Percentiles rank a stretch among this genome's conserved stretches.
phyloP scores from a whole-genome alignment of 1,284 basidiomycete genomes.

The Trichosporon inkin region DNA sequence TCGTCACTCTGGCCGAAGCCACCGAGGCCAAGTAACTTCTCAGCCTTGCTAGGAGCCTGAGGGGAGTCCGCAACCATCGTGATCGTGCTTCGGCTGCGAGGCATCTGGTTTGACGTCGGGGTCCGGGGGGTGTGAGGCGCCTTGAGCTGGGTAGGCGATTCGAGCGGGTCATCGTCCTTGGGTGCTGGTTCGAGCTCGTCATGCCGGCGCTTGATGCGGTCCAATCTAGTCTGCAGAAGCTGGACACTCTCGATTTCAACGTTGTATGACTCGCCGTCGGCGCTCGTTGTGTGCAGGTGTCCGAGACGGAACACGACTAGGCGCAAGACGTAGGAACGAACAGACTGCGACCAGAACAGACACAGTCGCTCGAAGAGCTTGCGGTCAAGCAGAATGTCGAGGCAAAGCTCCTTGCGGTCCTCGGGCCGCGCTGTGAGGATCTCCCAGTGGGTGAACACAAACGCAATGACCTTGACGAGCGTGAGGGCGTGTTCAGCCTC shows the following conservation, averaged over 20 bases:
- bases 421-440: constrained; percentile 50
- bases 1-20: constrained; percentile 17
- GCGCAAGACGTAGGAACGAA: constrained; percentile 52
- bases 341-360: constrained; percentile 54
- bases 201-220: constrained; percentile 52
- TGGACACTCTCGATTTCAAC: constrained; percentile 51
- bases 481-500: constrained; percentile 55
- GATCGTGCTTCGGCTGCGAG: constrained; percentile 48
- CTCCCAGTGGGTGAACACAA: constrained; percentile 55
- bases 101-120: constrained; percentile 28
- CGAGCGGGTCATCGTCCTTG: background rate
- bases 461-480: constrained; percentile 53
- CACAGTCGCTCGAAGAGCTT: constrained; percentile 52
- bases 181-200: constrained; percentile 49
- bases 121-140: constrained; percentile 18
- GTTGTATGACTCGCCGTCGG: constrained; percentile 39
- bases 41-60: constrained; percentile 34
- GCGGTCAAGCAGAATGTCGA: constrained; percentile 51
- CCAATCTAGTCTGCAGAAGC: constrained; percentile 52
- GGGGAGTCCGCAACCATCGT: constrained; percentile 48
- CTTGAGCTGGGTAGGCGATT: constrained; percentile 13
- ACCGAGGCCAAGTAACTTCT: constrained; percentile 39
- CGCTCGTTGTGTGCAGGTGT: constrained; percentile 49
- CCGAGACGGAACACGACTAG: constrained; percentile 55
- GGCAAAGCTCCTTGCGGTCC: constrained; percentile 51